Evolutionary conservation across 257 asterid genomes (phyloP).

Genomic region (Primulina huaijiensis): DNA sequence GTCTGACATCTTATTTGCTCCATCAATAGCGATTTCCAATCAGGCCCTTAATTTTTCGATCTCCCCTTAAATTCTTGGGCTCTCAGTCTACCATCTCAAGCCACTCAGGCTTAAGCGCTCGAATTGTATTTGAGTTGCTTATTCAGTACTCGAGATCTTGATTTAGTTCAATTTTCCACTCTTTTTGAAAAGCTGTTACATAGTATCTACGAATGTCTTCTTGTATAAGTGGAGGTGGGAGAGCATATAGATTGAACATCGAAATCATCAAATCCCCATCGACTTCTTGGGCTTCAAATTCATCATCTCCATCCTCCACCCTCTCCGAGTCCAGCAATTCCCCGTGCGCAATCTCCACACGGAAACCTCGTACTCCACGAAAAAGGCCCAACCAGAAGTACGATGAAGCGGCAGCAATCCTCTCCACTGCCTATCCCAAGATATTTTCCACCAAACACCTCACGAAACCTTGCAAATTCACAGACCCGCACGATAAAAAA

Average conservation of each 20-base stretch:
- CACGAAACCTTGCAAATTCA: constrained; percentile 43
- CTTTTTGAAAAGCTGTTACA: neutral
- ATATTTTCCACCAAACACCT: constrained; percentile 54
- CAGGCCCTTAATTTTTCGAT: neutral
- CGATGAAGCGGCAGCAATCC: constrained; percentile 85
- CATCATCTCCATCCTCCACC: constrained; percentile 83
- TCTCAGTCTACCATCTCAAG: no score
- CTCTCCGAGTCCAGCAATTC: constrained; percentile 76
- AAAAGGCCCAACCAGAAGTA: constrained; percentile 84
- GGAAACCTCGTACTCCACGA: constrained; percentile 86
- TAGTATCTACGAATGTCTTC: constrained; percentile 47
- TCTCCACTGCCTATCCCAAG: constrained; percentile 83
- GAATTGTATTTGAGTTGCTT: constrained; percentile 12
- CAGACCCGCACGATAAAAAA: constrained; percentile 28
- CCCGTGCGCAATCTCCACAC: constrained; percentile 55
- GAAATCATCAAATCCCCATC: constrained; percentile 76
- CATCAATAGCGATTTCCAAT: constrained; percentile 24
- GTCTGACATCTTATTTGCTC: constrained; percentile 14
- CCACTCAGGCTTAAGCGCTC: neutral
- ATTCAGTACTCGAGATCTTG: neutral
- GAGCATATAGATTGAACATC: constrained; percentile 63
- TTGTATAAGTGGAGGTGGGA: constrained; percentile 70
- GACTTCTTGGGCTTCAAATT: constrained; percentile 64
- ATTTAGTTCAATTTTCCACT: neutral
- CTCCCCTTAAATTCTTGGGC: neutral